Base-by-base conservation (phyloP, 768 basidiomycete genomes). In the Phylloporus sp. region DNA sequence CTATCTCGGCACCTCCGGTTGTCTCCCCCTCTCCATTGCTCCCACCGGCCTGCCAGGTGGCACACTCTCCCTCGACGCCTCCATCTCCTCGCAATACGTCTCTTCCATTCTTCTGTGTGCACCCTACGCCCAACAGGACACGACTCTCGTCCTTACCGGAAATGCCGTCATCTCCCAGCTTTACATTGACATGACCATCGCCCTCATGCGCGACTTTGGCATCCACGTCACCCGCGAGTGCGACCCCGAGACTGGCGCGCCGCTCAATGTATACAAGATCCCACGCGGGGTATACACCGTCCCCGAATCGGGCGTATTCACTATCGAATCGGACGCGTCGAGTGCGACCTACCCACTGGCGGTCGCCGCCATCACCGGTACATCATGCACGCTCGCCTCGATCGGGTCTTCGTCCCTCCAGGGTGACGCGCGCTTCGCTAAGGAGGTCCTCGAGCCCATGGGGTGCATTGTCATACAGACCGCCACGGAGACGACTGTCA, bases 161-260 rank as follows among this genome's bases (percentile, higher is more conserved):
- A 95, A 92, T 0, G 84, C 89, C 49, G 96, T 98, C 61, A 97
- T 99, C 63, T 96, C 92, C 6, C 95, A 98, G 69, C 93, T 93
- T 1, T 99, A 98, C 71, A 98, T 99, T 66, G 94, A 99, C 70
- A 97, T 98, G 96, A 98, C 96, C 9, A 86, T 96, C 56, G 83
- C 92, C 9, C 96, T 99, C 86, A 98, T 99, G 96, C 75, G 75
- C 52, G 80, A 86, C 8, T 99, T 99, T 63, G 95, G 93, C 4
- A 73, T 97, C 50, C 56, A 73, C 9, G 94, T 92, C 39, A 68
- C 69, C 15, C 80, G 95, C 38, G 75, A 86, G 48, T 63, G 57
- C 14, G 89, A 88, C 55, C 55, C 75, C 0, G 65, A 59, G 23
- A 77, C 79, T 0, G 86, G 89, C 6, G 76, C 79, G 40, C 68